phyloP scores from a whole-genome alignment of 768 basidiomycete genomes.

The Termitomyces sp. region DNA sequence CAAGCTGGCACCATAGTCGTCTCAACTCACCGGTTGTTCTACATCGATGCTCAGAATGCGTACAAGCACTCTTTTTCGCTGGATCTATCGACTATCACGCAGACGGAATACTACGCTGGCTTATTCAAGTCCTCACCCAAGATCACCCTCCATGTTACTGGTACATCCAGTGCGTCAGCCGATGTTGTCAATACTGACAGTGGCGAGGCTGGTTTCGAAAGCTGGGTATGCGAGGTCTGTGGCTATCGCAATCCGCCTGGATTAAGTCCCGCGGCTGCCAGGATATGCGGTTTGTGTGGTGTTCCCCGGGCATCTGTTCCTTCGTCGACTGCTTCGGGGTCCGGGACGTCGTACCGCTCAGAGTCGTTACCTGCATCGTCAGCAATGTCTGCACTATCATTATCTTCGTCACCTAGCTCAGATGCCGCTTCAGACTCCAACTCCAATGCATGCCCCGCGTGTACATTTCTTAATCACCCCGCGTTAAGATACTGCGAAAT shows the following conservation, averaged over 20 bases:
- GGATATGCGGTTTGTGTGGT: slow-evolving; percentile 81
- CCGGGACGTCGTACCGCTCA: slow-evolving; percentile 28
- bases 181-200: slow-evolving; percentile 21
- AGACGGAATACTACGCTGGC: slow-evolving; percentile 88
- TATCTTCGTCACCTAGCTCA: slow-evolving; percentile 33
- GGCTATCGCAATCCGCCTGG: slow-evolving; percentile 79
- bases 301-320: slow-evolving; percentile 54
- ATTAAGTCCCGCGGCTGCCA: slow-evolving; percentile 63
- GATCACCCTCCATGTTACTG: slow-evolving; percentile 70
- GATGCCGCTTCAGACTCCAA: slow-evolving; percentile 30
- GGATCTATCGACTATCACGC: slow-evolving; percentile 59
- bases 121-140: slow-evolving; percentile 90
- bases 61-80: slow-evolving; percentile 63
- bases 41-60: slow-evolving; percentile 56
- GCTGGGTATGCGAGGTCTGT: slow-evolving; percentile 91
- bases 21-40: slow-evolving; percentile 86
- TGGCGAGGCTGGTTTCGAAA: slow-evolving; percentile 39
- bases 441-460: slow-evolving; percentile 72
- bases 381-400: slow-evolving; percentile 35
- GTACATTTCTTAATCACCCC: slow-evolving; percentile 90
- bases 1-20: slow-evolving; percentile 72
- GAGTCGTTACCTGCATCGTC: slow-evolving; percentile 35
- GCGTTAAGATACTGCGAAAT: slow-evolving; percentile 80
- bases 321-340: slow-evolving; percentile 21
- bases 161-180: slow-evolving; percentile 23